These are phyloP conservation scores for Flaveria brownii DNA, from an alignment of 129 eudicot genomes.

Conservation along the genomic window DNA sequence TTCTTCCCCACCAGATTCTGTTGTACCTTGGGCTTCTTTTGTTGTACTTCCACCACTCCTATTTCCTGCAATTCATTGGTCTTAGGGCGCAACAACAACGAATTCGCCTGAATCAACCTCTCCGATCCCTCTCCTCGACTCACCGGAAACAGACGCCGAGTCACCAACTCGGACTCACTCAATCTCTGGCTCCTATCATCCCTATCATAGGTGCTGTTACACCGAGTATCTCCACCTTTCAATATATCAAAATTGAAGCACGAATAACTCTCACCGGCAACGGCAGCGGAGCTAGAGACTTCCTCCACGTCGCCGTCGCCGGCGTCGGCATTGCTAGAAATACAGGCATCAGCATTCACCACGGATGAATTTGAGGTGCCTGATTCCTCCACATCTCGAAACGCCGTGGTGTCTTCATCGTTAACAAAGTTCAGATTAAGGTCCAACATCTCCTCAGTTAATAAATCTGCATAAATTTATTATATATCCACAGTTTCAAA, in stretches of 20 bases:
- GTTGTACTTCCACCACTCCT: slow-evolving; percentile 35
- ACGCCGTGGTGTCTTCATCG: slow-evolving; percentile 23
- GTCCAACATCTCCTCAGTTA: slow-evolving; percentile 51
- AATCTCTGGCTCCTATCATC: too few relatives aligned
- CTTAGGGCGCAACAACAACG: slow-evolving; percentile 25
- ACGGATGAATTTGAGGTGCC: slow-evolving; percentile 51
- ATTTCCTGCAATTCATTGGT: slow-evolving; percentile 32
- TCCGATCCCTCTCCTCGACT: slow-evolving; percentile 22
- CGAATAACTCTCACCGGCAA: not conserved
- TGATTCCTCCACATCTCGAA: slow-evolving; percentile 45
- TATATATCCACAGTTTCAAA: too few relatives aligned
- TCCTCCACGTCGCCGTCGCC: slow-evolving; percentile 25
- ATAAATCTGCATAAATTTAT: too few relatives aligned
- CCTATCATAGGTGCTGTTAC: too few relatives aligned
- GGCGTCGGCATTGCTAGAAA: slow-evolving; percentile 44
- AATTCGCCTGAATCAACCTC: slow-evolving; percentile 15
- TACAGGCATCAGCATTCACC: slow-evolving; percentile 41
- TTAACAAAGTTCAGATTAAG: slow-evolving; percentile 47
- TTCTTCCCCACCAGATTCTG: slow-evolving; percentile 43
- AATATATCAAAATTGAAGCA: slow-evolving; percentile 52
- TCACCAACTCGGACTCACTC: slow-evolving; percentile 34
- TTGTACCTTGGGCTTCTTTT: slow-evolving; percentile 22
- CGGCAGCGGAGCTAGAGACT: slow-evolving; percentile 41
- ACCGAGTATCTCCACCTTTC: slow-evolving; percentile 25
- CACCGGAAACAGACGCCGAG: slow-evolving; percentile 62